Base-by-base conservation (phyloP, 257 asterid species). In the Lithospermum erythrorhizon region DNA sequence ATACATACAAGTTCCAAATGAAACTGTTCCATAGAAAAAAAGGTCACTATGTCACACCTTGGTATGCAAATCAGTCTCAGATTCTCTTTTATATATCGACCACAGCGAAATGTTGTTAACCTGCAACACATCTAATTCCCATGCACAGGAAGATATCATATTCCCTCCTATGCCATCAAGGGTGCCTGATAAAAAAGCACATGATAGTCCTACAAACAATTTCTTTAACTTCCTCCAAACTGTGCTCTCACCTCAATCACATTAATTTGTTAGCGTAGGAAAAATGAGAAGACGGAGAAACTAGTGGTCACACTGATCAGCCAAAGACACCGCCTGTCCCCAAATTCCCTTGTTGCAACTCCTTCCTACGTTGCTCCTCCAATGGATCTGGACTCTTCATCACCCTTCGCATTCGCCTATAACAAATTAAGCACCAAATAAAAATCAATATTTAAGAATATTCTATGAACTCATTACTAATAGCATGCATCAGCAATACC, bases 351-450 rank as follows among this genome's bases (percentile, higher is more conserved):
- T 81, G 87, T 66, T 71, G 86, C 64, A 79, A 63, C 59, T 90
- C 96, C 70, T 85, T 90, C 79, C 82, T 68, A 49, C 81, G 84
- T 67, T 71, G 90, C 74, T 87, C 95, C 64, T 82, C 89, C 47
- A 90, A 68, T 20, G 96, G 97, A 61, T 90, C 95, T 66, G 97
- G 97, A 76, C 96, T 87, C 88, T 78, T 87, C 85, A 70, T 56
- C 52, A 71, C 77, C 72, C 97, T 83, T 66, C 95, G 61, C 68
- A 65, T 60, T 17, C 87, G 87, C 82, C 97, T 90, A 69, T 10
- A 56, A 22, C 27, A 56, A 56, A 11, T 9, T 9, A n/a, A 8
- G 60, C 66, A 65, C 30, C 19, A 63, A 63, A 3, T 65, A 61
- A 61, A 59, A 24, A 63, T 61, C 30, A 23, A 41, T 9, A 24